Conservation (phyloP, 2,329 filamentous ascomycete species). For the Talaromyces sp. region DNA sequence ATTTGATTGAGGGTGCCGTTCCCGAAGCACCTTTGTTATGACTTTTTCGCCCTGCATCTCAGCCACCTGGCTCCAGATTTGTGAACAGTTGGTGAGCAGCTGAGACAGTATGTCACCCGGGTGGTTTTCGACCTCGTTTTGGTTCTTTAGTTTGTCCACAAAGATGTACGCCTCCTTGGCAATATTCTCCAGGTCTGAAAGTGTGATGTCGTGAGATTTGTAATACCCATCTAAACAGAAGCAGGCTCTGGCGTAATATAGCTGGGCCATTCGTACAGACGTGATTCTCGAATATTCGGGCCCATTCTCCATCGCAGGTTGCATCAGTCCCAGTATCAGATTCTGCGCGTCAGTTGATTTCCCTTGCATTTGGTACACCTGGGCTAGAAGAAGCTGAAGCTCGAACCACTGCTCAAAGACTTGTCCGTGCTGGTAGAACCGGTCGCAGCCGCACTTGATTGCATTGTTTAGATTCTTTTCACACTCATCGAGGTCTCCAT, state of each 20-base stretch:
- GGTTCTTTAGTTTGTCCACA: background rate
- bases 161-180: background rate
- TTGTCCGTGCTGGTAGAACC: conserved; percentile 1
- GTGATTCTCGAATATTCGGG: background rate
- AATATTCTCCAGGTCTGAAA: background rate
- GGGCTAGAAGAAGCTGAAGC: conserved; percentile 4
- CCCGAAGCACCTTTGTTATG: background rate
- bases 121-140: background rate
- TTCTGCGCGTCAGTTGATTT: background rate
- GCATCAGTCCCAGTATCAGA: background rate
- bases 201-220: background rate
- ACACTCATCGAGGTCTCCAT: conserved; percentile 2
- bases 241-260: background rate
- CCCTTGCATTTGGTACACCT: conserved; percentile 1
- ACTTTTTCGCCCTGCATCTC: background rate
- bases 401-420: conserved; percentile 11
- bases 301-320: background rate
- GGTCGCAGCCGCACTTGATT: conserved; percentile 6
- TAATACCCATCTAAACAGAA: background rate
- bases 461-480: conserved; percentile 3
- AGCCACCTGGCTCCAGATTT: background rate
- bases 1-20: background rate
- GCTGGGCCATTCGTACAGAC: background rate
- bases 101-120: background rate
- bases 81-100: background rate